phyloP scores from a whole-genome alignment of 257 asterid species.

The Nyctanthes arbortristis region DNA sequence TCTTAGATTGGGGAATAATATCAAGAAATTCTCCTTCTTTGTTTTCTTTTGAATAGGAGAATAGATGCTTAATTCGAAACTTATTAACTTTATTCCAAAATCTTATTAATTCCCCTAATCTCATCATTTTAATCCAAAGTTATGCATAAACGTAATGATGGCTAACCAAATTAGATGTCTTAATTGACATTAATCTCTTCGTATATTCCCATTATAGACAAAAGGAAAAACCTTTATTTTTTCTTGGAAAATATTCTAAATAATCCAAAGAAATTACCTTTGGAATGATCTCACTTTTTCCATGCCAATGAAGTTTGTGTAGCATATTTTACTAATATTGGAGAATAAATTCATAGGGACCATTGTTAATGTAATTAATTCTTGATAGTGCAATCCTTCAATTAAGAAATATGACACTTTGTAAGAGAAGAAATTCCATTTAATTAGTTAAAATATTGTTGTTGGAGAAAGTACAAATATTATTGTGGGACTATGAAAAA shows the following conservation, averaged over 20 bases:
- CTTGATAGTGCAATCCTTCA: slow-evolving; percentile 12
- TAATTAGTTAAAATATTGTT: slow-evolving; percentile 17
- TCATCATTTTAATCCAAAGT: slow-evolving; percentile 34
- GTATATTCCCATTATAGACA: slow-evolving; percentile 35
- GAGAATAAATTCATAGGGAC: slow-evolving; percentile 42
- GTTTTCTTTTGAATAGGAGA: slow-evolving; percentile 28
- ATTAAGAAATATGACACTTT: slow-evolving; percentile 21
- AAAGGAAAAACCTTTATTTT: slow-evolving; percentile 17
- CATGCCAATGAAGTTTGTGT: slow-evolving; percentile 36
- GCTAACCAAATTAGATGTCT: slow-evolving; percentile 18
- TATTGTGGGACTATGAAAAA: neutral
- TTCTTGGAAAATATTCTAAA: slow-evolving; percentile 9
- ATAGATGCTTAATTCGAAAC: slow-evolving; percentile 43
- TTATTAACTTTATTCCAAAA: slow-evolving; percentile 45
- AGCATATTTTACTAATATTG: slow-evolving; percentile 24
- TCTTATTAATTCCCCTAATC: slow-evolving; percentile 32
- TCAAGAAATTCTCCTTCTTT: slow-evolving; percentile 17
- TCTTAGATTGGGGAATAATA: slow-evolving; percentile 23
- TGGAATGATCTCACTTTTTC: slow-evolving; percentile 28
- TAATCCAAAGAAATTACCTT: slow-evolving; percentile 12
- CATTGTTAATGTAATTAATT: slow-evolving; percentile 18
- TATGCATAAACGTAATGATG: slow-evolving; percentile 29
- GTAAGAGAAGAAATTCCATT: slow-evolving; percentile 24
- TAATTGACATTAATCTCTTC: slow-evolving; percentile 10
- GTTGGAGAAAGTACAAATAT: slow-evolving; percentile 7